Base-by-base conservation (phyloP, 164 flowering plant species). In the Vitis rupestris region DNA sequence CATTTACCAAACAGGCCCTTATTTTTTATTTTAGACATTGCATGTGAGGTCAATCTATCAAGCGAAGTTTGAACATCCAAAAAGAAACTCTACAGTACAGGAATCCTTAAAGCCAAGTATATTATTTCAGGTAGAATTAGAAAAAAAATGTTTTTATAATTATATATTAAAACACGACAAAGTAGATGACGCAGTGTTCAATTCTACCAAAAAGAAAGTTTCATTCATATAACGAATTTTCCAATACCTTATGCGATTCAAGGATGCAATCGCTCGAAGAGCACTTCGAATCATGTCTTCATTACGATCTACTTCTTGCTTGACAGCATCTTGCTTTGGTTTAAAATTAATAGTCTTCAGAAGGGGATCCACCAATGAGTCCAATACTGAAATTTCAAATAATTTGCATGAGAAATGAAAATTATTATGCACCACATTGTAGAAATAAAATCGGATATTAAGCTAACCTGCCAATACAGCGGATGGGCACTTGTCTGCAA, bases 221-320 rank as follows among this genome's bases (percentile, higher is more conserved):
- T 37, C 44, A 4, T 37, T 37, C 44, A 37, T 37, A 3, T 37
- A 37, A 37, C 7, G 44, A 37, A 37, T 37, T 37, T 37, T 37
- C 44, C 44, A 37, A 6, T 37, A 93, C 99, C 99, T 90, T 79
- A 96, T 88, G 65, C 92, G 92, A 72, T 87, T 92, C 78, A 96
- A 79, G 61, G 99, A 88, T 30, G 97, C 93, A 73, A 96, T 89
- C 29, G 97, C 92, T 47, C 99, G 85, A 48, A 96, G 94, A 66
- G 99, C 97, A 85, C 98, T 96, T 70, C 98, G 81, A 54, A 96
- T 93, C 99, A 96, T 93, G 84, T 96, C 99, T 76, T 96, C 98
- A 81, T 96, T 96, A 19, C 99, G 95, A 76, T 96, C 99, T 51
- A 93, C 95, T 79, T 96, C 99, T 80, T 96, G 99, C 83, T 96